These are phyloP conservation scores for Actinomortierella ambigua DNA, from an alignment of 371 early-diverging fungal genomes.

Conservation along the genomic window DNA sequence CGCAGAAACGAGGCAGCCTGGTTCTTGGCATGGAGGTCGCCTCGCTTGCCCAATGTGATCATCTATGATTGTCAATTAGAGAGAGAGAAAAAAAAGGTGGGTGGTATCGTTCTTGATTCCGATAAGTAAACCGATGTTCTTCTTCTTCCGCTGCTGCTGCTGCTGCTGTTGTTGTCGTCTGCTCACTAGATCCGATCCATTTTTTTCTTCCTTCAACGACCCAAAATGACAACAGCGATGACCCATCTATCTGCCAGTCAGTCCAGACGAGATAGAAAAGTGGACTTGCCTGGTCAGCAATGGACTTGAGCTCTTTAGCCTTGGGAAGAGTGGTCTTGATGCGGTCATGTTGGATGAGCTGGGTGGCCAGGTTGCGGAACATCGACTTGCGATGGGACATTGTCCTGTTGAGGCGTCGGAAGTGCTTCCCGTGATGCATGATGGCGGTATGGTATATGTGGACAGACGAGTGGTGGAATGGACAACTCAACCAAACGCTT, in stretches of 20 bases:
- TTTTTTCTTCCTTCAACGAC: not conserved
- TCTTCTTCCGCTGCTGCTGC: too few species aligned
- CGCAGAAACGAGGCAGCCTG: constrained; percentile 67
- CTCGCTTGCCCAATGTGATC: constrained; percentile 80
- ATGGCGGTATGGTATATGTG: too few species aligned
- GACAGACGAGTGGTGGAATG: too few species aligned
- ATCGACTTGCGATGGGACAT: constrained; percentile 81
- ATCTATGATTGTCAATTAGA: constrained; percentile 53
- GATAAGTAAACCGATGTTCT: too few species aligned
- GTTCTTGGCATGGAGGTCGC: constrained; percentile 63
- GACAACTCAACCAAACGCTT: too few species aligned
- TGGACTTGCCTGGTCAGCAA: constrained; percentile 77
- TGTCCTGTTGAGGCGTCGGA: constrained; percentile 73
- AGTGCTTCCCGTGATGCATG: constrained; percentile 78
- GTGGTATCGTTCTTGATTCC: too few species aligned
- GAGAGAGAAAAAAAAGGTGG: too few species aligned
- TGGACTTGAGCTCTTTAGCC: constrained; percentile 88
- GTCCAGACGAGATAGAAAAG: constrained; percentile 6
- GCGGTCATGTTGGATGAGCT: constrained; percentile 87
- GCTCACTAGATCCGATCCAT: too few species aligned
- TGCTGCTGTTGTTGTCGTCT: too few species aligned
- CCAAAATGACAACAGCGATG: not conserved
- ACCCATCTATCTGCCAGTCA: too few species aligned
- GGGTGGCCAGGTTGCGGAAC: constrained; percentile 85
- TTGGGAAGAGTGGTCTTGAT: constrained; percentile 95